Base-by-base conservation (phyloP, 768 basidiomycete genomes). In the Artomyces pyxidatus region DNA sequence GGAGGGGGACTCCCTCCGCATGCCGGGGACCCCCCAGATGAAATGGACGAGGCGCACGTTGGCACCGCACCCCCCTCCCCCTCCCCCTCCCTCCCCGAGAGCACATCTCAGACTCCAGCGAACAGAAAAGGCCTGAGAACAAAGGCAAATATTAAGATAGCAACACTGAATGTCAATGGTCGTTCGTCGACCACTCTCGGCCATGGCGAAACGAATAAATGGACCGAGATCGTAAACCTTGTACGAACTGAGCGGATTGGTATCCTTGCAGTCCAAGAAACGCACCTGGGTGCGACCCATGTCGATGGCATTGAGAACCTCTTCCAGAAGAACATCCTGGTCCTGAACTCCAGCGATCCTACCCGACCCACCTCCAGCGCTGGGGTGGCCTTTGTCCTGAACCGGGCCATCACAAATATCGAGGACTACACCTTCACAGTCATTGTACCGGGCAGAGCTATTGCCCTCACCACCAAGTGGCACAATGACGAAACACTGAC, bases 381-480 rank as follows among this genome's bases (percentile, higher is more conserved):
- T 2, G 48, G 48, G 1, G 41, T 49, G 9, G 41, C 40, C 11
- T 42, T 49, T 10, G 41, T 30, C 9, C 14, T 49, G 23, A 49
- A 49, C 27, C 19, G 28, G n/a, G 42, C 21, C 11, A 17, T 27
- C 0, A 17, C 28, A 1, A 11, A 26, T 4, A 27, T 12, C 1
- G 21, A 23, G 0, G 21, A 23, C 11, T 23, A 7, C 6, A 25
- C 1, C 0, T 12, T 16, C 0, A 25, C 12, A 9, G 2, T 12
- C 4, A 10, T 62, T 0, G 38, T 56, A 14, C 54, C 56, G 4
- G 61, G 61, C 9, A 11, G 45, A 14, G 60, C 55, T 0, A 19
- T 59, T 0, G 0, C 47, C 0, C 19, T 63, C 0, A 43, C 26
- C 10, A 19, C 58, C 0, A 58, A 54, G 1, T 61, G 59, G 58